These are phyloP conservation scores for Abelmoschus esculentus DNA, from an alignment of 345 rosid species.

Conservation along the genomic window DNA sequence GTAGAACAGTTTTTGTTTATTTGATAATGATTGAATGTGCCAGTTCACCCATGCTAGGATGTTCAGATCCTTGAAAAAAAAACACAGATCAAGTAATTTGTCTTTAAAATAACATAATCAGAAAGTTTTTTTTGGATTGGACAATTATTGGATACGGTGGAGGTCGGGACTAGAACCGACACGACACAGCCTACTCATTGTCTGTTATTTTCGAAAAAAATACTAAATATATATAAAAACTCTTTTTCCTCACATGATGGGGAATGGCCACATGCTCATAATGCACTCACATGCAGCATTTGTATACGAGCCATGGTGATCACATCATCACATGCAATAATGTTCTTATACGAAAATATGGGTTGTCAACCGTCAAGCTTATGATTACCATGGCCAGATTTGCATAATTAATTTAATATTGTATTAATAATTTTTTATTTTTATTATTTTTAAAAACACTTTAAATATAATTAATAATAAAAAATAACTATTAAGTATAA, in stretches of 20 bases:
- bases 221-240: neutral
- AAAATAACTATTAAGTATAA: too few relatives aligned
- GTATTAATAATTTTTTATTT: too few relatives aligned
- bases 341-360: neutral
- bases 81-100: neutral
- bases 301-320: neutral
- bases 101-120: conserved; percentile 17
- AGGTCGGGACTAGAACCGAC: neutral
- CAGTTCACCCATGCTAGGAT: neutral
- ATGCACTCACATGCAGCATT: conserved; percentile 1
- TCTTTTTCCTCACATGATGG: neutral
- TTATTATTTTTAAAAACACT: too few relatives aligned
- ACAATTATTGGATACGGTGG: conserved; percentile 28
- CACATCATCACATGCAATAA: neutral
- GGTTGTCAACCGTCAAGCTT: too few relatives aligned
- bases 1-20: neutral
- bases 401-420: too few relatives aligned
- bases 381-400: too few relatives aligned
- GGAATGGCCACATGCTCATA: conserved; percentile 10
- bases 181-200: neutral
- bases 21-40: neutral
- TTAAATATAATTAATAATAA: too few relatives aligned
- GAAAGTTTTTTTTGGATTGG: conserved; percentile 25
- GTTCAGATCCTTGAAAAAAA: too few relatives aligned
- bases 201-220: neutral